Conservation (phyloP, 2,329 filamentous ascomycete genomes). For the Aureobasidium sp. region DNA sequence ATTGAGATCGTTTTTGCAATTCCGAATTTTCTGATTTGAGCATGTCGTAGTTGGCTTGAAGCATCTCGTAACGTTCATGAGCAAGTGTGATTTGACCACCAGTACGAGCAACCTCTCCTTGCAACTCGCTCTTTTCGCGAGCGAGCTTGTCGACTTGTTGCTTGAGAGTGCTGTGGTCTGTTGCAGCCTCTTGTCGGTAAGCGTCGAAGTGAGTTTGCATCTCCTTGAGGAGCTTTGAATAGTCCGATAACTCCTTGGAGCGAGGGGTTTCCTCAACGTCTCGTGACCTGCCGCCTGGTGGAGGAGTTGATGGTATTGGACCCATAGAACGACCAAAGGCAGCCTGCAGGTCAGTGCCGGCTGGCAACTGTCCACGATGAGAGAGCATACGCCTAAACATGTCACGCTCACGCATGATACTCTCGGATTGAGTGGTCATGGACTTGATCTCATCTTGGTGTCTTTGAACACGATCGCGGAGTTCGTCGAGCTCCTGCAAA, state of each 20-base stretch:
- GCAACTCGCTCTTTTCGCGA: conserved; percentile 71
- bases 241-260: conserved; percentile 56
- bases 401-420: conserved; percentile 90
- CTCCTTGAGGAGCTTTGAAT: conserved; percentile 74
- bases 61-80: conserved; percentile 77
- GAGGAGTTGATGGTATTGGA: conserved; percentile 40
- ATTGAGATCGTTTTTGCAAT: conserved; percentile 73
- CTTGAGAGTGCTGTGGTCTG: conserved; percentile 74
- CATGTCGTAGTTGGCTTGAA: conserved; percentile 79
- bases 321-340: conserved; percentile 67
- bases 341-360: conserved; percentile 55
- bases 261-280: conserved; percentile 42
- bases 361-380: conserved; percentile 58
- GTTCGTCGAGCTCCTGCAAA: conserved; percentile 62
- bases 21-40: conserved; percentile 79
- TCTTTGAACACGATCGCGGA: conserved; percentile 66
- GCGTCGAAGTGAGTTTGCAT: conserved; percentile 84
- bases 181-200: conserved; percentile 76
- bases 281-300: conserved; percentile 31
- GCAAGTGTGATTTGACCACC: conserved; percentile 76
- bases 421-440: conserved; percentile 77
- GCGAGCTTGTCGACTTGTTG: conserved; percentile 78
- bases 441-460: conserved; percentile 80
- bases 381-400: conserved; percentile 95
- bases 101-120: conserved; percentile 72